Base-by-base conservation (phyloP, 345 rosid species). In the Cardamine resedifolia region DNA sequence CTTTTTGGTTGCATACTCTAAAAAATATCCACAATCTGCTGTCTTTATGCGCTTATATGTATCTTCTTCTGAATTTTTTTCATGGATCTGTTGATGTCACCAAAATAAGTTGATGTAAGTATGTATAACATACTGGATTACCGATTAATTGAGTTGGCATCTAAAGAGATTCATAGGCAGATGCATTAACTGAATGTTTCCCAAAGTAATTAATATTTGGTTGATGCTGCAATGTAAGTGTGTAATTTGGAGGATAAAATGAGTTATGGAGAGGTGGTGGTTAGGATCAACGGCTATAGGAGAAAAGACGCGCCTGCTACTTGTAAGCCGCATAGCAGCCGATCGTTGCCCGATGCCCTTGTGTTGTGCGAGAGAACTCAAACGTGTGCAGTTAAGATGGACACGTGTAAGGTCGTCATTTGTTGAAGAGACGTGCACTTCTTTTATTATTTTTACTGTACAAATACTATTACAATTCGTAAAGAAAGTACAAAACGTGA, bases 391-490 rank as follows among this genome's bases (percentile, higher is more conserved):
- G 61, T 39, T 28, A 2, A 51, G 7, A 18, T 36, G 2, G 48
- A 45, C 71, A 64, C 71, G 77, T 26, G 77, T 45, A 34, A 9
- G 30, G 20, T 16, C 6, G 2, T 3, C 3, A 64, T 44, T 55
- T 5, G 58, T 24, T 19, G 77, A 65, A 20, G 71, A 56, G 71
- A 57, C 66, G 77, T 73, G 71, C 16, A 5, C 51, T 64, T 72
- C 47, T 62, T 21, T 7, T 31, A 39, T 47, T 51, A 20, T 5
- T 39, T 39, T 16, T 53, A 18, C 53, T 27, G 19, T 68, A 67
- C 24, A 6, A 39, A 41, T 14, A n/a, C n/a, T n/a, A 41, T 41
- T 14, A 41, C 16, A 14, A 15, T 41, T 26, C 2, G 1, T 23
- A 53, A 16, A 49, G 0, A 7, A 33, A 28, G 15, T 26, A 39